Percentiles rank a stretch among this genome's conserved stretches.
Evolutionary conservation across 345 rosid species (phyloP).

Genomic region (Lagerstroemia speciosa): DNA sequence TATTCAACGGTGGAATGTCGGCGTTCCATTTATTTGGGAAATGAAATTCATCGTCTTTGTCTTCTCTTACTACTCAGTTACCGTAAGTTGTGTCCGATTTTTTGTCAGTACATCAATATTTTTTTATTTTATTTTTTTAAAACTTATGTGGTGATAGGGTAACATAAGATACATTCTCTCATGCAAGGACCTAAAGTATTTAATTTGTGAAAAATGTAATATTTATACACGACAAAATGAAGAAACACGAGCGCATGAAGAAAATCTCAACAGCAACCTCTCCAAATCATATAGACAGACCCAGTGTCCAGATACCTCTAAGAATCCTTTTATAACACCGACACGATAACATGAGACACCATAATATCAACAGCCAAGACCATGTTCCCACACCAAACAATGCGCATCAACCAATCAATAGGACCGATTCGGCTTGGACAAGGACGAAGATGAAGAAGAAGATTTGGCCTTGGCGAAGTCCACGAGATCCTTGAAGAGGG

Average conservation of each 20-base stretch:
- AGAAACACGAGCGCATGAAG: background rate
- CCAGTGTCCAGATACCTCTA: background rate
- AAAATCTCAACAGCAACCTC: background rate
- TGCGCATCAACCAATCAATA: constrained; percentile 28
- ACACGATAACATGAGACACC: background rate
- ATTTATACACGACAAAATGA: too few relatives aligned
- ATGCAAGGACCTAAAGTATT: too few relatives aligned
- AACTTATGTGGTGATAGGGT: too few relatives aligned
- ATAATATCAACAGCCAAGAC: background rate
- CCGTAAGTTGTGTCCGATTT: too few relatives aligned
- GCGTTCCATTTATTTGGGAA: too few relatives aligned
- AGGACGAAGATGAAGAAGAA: constrained; percentile 32
- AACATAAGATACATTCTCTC: too few relatives aligned
- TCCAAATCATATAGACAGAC: background rate
- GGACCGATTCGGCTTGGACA: constrained; percentile 49
- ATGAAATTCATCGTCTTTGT: too few relatives aligned
- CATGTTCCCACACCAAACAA: constrained; percentile 4
- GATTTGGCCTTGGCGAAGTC: constrained; percentile 93
- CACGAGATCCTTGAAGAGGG: constrained; percentile 85
- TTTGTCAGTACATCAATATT: too few relatives aligned
- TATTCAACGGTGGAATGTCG: background rate
- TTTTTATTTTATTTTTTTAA: too few relatives aligned
- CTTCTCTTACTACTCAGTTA: too few relatives aligned
- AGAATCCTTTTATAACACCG: background rate
- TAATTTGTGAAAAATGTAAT: too few relatives aligned